Evolutionary conservation across 2,329 filamentous ascomycete genomes (phyloP).

Genomic region (Cladosporium sp.): DNA sequence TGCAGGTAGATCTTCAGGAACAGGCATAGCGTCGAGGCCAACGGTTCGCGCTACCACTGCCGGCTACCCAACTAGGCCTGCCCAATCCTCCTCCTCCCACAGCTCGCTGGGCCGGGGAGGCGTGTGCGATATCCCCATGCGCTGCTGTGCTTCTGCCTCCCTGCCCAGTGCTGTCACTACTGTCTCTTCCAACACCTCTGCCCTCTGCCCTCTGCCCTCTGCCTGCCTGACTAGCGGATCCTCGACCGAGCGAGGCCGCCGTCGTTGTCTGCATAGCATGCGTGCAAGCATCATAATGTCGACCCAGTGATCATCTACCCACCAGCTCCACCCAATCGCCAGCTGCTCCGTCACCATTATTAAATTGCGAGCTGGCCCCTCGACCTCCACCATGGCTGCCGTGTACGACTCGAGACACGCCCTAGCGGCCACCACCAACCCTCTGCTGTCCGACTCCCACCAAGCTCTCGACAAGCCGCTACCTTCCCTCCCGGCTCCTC

Average conservation of each 20-base stretch:
- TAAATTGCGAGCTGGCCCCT: not conserved
- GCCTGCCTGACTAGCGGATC: not conserved
- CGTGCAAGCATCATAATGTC: not conserved
- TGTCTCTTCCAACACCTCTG: not conserved
- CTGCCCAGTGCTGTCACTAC: not conserved
- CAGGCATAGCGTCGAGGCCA: not conserved
- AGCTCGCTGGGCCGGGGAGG: not conserved
- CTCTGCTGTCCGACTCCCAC: constrained; percentile 4
- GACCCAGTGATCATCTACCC: not conserved
- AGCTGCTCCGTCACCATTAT: not conserved
- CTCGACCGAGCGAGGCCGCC: not conserved
- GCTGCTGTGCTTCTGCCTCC: not conserved
- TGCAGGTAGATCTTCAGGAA: constrained; percentile 1
- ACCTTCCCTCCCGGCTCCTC: constrained; percentile 48
- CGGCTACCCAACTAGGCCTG: not conserved
- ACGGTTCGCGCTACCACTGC: not conserved
- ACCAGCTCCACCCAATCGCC: not conserved
- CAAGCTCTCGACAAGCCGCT: constrained; percentile 17
- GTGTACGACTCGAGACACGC: constrained; percentile 10
- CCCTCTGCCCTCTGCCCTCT: not conserved
- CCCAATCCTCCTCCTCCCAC: constrained; percentile 11
- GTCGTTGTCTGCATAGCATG: not conserved
- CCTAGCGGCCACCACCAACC: not conserved
- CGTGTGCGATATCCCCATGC: not conserved
- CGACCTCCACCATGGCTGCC: not conserved